A percentile compares a stretch with the other conserved stretches of the same genome.
These are phyloP conservation scores for Euclidium syriacum DNA, from an alignment of 345 rosid genomes.

Conservation along the genomic window DNA sequence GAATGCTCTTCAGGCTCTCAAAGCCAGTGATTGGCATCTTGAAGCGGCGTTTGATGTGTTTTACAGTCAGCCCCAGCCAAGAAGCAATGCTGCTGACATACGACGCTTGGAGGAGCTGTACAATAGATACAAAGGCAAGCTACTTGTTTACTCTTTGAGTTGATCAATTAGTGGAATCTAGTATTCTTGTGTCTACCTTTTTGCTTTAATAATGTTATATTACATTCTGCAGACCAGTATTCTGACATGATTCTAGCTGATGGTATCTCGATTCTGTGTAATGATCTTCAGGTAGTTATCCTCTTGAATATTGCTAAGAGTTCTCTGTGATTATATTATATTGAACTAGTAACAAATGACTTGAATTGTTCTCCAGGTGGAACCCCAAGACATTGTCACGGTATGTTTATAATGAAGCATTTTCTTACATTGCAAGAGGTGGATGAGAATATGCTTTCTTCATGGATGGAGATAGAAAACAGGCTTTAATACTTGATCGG, in stretches of 20 bases:
- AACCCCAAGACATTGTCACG: conserved; percentile 98
- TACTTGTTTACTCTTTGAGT: conserved; percentile 6
- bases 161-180: not conserved
- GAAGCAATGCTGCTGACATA: conserved; percentile 64
- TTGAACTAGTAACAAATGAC: conserved; percentile 14
- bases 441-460: too few relatives aligned
- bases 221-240: conserved; percentile 49
- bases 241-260: conserved; percentile 67
- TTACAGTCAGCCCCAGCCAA: conserved; percentile 79
- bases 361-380: conserved; percentile 57
- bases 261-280: conserved; percentile 70
- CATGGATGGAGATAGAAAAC: not conserved
- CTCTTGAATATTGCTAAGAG: conserved; percentile 6
- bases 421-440: too few relatives aligned
- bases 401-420: conserved; percentile 41
- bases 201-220: not conserved
- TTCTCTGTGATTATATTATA: not conserved
- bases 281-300: conserved; percentile 61
- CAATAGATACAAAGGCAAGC: conserved; percentile 82
- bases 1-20: conserved; percentile 75
- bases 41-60: conserved; percentile 94
- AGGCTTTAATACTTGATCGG: not conserved
- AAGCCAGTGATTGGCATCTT: conserved; percentile 90
- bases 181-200: not conserved
- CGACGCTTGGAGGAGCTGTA: conserved; percentile 93